Base-by-base conservation (phyloP, 2,329 filamentous ascomycete genomes). In the Beauveria brongniartii region DNA sequence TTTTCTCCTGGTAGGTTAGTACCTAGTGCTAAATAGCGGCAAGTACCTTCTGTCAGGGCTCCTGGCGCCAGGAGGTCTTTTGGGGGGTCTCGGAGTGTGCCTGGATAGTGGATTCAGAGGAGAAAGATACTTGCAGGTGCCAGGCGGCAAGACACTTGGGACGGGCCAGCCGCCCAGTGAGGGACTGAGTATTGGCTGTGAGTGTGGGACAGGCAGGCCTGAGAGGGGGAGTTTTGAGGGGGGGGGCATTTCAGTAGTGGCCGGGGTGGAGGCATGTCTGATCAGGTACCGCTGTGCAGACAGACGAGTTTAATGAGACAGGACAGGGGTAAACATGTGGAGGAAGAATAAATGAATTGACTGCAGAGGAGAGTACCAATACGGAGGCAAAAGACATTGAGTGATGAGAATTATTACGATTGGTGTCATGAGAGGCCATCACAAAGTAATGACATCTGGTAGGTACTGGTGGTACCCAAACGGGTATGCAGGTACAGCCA, bases 241-340 rank as follows among this genome's bases (percentile, higher is more conserved):
- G 24, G 41, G 26, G 22, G 52, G n/a, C 16, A 26, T 48, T 24
- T 41, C 34, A 46, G 53, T 14, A 40, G 52, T 46, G 54, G 54
- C 34, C 51, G 20, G 16, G 52, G 52, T 55, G 52, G 52, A 43
- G 52, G 37, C 41, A 47, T n/a, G 26, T 37, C 26, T 56, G 54
- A 57, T 57, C 55, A 57, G 43, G 43, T 57, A 40, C 44, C 46
- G 12, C 3, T 16, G 20, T 20, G 18, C 52, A 41, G 44, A 41
- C 30, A 22, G 2, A 48, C 55, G 24, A 51, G 55, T 58, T 58
- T 58, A 58, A 58, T 58, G 55, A 58, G 55, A 46, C 37, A 47
- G 46, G 18, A 51, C 55, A 51, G 46, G 55, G 55, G 55, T 40
- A 46, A 24, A 28, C 16, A 26, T 55, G 52, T 55, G 52, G 40